Evolutionary conservation across 768 basidiomycete genomes (phyloP), one percentile per base, ranked within the genome.

Genomic region (Cyclocybe cylindracea): DNA sequence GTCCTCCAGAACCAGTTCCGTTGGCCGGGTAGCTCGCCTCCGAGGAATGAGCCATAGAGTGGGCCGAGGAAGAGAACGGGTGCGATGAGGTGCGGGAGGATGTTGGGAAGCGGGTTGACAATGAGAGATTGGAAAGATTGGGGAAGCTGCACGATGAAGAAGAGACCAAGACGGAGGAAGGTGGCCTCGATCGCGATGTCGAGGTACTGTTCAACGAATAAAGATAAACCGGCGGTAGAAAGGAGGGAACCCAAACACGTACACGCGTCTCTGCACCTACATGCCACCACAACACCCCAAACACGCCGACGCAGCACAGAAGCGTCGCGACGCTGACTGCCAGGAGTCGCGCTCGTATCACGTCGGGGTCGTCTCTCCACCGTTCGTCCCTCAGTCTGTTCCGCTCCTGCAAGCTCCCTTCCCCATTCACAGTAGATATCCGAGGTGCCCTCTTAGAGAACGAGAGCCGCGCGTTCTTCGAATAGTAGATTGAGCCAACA

Each of bases 401-500:
- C 47, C 41, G 43, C 34, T 37, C 35, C 18, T n/a, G 16, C 18
- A 11, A 2, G 2, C 29, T 36, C 10, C 35, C 14, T 14, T 39
- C 48, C 3, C 14, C 10, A 8, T 10, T 35, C 44, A 19, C 11
- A 1, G 42, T 9, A 10, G 10, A 48, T 57, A 10, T 49, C 53
- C 8, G 51, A 48, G 31, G 46, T 37, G 10, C 32, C 33, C n/a
- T 44, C 36, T 1, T 40, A 8, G 75, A 63, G 64, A 82, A 83
- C 8, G 74, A 77, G 31, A 86, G 72, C 39, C 89, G 78, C 9
- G 84, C 76, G 56, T 79, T 73, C 63, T 84, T 88, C 32, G 78
- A 85, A 51, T 91, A 60, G 69, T 96, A 96, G 36, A 96, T 75
- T 5, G 88, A 89, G 10, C 88, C 90, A 46, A 97, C 92, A 61